Evolutionary conservation across 73 alveolate genomes (phyloP).

Genomic region (Diophrys sp.): DNA sequence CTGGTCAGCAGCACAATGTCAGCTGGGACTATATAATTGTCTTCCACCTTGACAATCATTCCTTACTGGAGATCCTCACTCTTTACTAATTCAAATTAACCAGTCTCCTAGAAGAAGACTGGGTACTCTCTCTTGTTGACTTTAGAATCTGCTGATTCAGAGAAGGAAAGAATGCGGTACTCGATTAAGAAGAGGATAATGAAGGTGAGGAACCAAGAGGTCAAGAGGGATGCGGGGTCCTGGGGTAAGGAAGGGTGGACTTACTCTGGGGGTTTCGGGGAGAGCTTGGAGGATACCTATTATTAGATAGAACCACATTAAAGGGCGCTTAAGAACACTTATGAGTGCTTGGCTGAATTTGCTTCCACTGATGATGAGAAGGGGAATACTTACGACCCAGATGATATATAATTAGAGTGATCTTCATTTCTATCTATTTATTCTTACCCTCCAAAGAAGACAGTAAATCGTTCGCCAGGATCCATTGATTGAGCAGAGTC

Average conservation of each 20-base stretch:
- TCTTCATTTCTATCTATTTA: background rate
- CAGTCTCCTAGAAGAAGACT: background rate
- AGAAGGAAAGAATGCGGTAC: background rate
- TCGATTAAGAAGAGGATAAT: background rate
- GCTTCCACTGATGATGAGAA: too few species aligned
- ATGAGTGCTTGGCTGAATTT: too few species aligned
- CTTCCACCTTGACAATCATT: constrained; percentile 74
- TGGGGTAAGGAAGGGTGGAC: too few species aligned
- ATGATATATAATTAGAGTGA: too few species aligned
- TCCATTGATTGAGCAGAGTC: background rate
- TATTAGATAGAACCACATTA: background rate
- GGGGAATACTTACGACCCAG: too few species aligned
- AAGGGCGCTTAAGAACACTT: background rate
- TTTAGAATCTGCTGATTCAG: background rate
- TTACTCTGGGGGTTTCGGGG: background rate
- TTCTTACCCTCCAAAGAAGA: background rate
- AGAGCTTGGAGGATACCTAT: background rate
- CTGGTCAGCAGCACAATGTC: constrained; percentile 88
- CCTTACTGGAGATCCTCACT: constrained; percentile 84
- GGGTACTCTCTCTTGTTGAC: background rate
- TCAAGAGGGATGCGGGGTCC: background rate
- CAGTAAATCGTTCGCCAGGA: background rate
- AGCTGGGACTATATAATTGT: constrained; percentile 95
- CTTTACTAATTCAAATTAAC: background rate
- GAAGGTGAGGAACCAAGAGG: background rate